These are phyloP conservation scores for Metarhizium album DNA, from an alignment of 2,329 filamentous ascomycete genomes.

Conservation along the genomic window DNA sequence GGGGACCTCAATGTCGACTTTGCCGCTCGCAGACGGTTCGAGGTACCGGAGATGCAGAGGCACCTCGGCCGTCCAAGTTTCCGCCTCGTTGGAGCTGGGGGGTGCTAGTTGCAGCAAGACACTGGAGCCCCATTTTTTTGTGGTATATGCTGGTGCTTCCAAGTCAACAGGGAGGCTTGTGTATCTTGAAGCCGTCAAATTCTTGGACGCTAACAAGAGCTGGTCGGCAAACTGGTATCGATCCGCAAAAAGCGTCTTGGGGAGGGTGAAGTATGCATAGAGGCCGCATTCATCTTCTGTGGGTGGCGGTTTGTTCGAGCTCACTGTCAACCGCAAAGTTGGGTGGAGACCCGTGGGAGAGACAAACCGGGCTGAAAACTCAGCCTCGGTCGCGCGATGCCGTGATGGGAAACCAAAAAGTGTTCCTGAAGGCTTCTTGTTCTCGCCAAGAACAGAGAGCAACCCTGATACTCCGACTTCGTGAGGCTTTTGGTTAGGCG, in stretches of 20 bases:
- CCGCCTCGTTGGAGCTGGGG: constrained; percentile 27
- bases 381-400: constrained; percentile 49
- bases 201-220: constrained; percentile 71
- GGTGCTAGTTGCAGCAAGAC: constrained; percentile 63
- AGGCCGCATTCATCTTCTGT: constrained; percentile 54
- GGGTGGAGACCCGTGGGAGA: constrained; percentile 75
- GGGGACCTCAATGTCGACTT: constrained; percentile 49
- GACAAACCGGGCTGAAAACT: constrained; percentile 55
- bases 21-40: constrained; percentile 45
- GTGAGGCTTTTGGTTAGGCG: constrained; percentile 50
- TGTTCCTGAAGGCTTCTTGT: constrained; percentile 60
- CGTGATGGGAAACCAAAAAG: constrained; percentile 77
- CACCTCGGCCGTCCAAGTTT: constrained; percentile 56
- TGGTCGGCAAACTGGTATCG: constrained; percentile 71
- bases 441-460: constrained; percentile 66
- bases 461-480: constrained; percentile 72
- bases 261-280: constrained; percentile 74
- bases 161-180: constrained; percentile 73
- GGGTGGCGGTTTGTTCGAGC: constrained; percentile 37
- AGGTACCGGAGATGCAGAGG: constrained; percentile 84
- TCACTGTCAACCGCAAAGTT: constrained; percentile 58
- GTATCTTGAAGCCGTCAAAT: constrained; percentile 57
- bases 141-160: constrained; percentile 77
- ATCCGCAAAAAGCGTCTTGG: constrained; percentile 73
- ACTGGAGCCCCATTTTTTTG: constrained; percentile 67